These are phyloP conservation scores for Fusarium mundagurra DNA, from an alignment of 2,329 filamentous ascomycete species.

Conservation along the genomic window DNA sequence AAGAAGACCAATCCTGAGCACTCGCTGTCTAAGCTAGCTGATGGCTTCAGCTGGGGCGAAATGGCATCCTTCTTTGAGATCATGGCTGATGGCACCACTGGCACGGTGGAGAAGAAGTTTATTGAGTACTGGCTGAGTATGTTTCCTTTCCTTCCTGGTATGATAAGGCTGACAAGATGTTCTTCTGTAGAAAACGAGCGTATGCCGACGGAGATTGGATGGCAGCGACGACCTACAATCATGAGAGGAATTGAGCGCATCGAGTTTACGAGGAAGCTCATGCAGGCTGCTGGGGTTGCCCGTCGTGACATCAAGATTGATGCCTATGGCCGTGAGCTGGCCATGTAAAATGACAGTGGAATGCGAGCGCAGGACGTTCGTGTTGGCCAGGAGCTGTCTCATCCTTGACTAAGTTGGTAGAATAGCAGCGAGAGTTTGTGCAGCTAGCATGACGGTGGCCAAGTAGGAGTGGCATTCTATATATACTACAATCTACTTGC, in stretches of 20 bases:
- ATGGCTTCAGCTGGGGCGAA: conserved; percentile 8
- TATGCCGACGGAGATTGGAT: conserved; percentile 2
- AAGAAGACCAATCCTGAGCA: conserved; percentile 2
- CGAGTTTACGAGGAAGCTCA: neutral
- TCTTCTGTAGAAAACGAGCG: neutral
- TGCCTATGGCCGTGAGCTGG: neutral
- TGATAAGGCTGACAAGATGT: too few relatives aligned
- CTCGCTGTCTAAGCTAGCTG: neutral
- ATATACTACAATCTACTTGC: too few relatives aligned
- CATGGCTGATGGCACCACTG: conserved; percentile 11
- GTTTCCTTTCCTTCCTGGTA: too few relatives aligned
- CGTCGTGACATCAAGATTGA: neutral
- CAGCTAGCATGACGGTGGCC: too few relatives aligned
- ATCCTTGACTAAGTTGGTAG: too few relatives aligned
- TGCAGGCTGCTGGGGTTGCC: neutral
- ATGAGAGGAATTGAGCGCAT: neutral
- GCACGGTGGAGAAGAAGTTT: conserved; percentile 11
- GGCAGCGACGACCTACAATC: neutral
- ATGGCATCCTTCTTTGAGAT: conserved; percentile 19
- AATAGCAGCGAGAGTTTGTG: neutral
- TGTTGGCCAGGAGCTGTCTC: neutral
- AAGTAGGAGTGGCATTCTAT: too few relatives aligned
- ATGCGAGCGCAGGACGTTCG: neutral
- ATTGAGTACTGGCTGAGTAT: conserved; percentile 16
- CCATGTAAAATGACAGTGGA: accelerated